Base-by-base conservation (phyloP, 148 eudicot species). In the Nyssa sinensis region DNA sequence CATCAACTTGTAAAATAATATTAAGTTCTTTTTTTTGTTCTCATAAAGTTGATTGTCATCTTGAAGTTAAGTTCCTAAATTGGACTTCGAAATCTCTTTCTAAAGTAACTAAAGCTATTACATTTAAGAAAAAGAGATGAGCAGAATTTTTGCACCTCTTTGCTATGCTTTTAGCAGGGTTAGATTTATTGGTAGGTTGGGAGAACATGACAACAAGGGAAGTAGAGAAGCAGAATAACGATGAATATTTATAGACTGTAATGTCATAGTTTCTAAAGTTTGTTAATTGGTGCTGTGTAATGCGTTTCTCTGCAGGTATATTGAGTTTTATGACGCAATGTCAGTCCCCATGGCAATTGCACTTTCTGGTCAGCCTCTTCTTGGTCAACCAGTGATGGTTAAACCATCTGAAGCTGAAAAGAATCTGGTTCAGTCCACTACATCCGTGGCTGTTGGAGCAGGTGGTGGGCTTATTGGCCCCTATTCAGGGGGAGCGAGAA, bases 261-360 rank as follows among this genome's bases (percentile, higher is more conserved):
- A n/a, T n/a, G n/a, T n/a, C n/a, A n/a, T n/a, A n/a, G n/a, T n/a
- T n/a, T n/a, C n/a, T n/a, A n/a, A n/a, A n/a, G n/a, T n/a, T n/a
- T n/a, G n/a, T n/a, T n/a, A n/a, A n/a, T n/a, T n/a, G n/a, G 32
- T 71, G 37, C 51, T 17, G 47, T 59, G 17, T 31, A 62, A 49
- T 67, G 51, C 61, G 28, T 21, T 33, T 63, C 3, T 62, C 32
- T 78, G 79, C 82, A 94, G 98, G 79, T 94, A 94, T 78, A 81
- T 94, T 71, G 98, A 94, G 78, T 94, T 94, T 84, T 92, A 86
- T 77, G 97, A 94, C 83, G 81, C 77, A 10, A 88, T 94, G 98
- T 91, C 98, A 24, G 97, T 94, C 64, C 98, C 98, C 57, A 91
- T 94, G 98, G 98, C 95, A 75, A 94, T 94, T 74, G 97, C 98